Evolutionary conservation across 441 rosid genomes (phyloP).

Genomic region (Bocquillonia castaneifolia): DNA sequence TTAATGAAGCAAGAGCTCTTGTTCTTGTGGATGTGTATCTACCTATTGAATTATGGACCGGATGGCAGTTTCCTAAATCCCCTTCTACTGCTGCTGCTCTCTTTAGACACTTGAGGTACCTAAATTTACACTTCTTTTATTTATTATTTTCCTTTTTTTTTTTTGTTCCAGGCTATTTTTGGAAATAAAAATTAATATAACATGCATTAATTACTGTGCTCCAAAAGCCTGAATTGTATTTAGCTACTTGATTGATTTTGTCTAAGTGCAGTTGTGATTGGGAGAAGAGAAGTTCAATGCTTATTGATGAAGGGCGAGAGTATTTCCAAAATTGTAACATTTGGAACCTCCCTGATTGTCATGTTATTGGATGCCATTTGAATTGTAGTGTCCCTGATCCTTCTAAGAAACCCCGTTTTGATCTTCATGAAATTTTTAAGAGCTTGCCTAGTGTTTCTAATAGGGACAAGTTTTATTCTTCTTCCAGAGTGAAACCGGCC

Average conservation of each 20-base stretch:
- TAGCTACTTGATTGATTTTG: constrained; percentile 18
- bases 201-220: too few relatives aligned
- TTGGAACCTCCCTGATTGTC: constrained; percentile 71
- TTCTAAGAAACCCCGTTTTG: constrained; percentile 52
- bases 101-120: constrained; percentile 68
- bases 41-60: constrained; percentile 60
- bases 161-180: neutral
- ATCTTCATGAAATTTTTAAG: constrained; percentile 74
- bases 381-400: constrained; percentile 43
- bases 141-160: neutral
- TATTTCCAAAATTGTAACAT: constrained; percentile 32
- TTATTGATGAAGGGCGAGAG: constrained; percentile 32
- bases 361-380: constrained; percentile 70
- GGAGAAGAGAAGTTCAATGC: constrained; percentile 55
- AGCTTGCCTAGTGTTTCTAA: constrained; percentile 52
- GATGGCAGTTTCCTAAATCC: constrained; percentile 77
- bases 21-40: constrained; percentile 72
- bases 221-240: neutral
- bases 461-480: constrained; percentile 31
- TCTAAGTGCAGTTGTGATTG: constrained; percentile 80
- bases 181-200: too few relatives aligned
- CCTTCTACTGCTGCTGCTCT: constrained; percentile 54
- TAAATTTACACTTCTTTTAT: neutral
- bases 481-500: constrained; percentile 46
- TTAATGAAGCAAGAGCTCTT: constrained; percentile 37